Conservation (phyloP, 1,284 basidiomycete species). For the Melampsora medusae region DNA sequence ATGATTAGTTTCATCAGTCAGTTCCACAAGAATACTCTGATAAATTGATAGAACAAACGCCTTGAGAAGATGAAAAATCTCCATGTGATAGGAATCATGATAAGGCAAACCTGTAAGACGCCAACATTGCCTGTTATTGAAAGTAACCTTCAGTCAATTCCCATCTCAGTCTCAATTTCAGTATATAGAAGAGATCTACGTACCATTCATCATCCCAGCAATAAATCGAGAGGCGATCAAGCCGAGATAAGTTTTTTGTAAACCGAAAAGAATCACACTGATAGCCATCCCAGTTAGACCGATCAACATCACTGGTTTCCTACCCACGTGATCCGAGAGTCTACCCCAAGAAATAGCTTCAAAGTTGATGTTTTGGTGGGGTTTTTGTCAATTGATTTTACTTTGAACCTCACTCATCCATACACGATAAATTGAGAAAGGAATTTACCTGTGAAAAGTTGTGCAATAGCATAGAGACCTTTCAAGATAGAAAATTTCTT, state of each 20-base stretch:
- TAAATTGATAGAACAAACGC: too few species aligned
- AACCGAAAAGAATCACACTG: conserved; percentile 28
- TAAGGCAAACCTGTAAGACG: conserved; percentile 18
- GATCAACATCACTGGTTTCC: conserved; percentile 47
- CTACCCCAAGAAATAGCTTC: conserved; percentile 48
- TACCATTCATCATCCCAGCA: conserved; percentile 44
- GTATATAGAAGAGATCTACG: not conserved
- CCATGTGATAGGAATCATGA: too few species aligned
- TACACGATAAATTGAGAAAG: not conserved
- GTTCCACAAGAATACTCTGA: conserved; percentile 31
- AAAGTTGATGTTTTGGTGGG: not conserved
- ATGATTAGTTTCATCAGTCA: conserved; percentile 28
- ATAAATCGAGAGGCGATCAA: conserved; percentile 28
- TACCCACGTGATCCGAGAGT: conserved; percentile 24
- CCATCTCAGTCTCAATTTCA: too few species aligned
- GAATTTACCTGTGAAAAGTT: conserved; percentile 28
- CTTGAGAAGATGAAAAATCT: too few species aligned
- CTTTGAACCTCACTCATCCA: too few species aligned
- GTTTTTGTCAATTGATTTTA: too few species aligned
- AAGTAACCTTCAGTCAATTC: too few species aligned
- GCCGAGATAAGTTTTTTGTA: conserved; percentile 35
- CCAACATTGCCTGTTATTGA: conserved; percentile 22
- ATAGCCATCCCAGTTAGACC: conserved; percentile 46
- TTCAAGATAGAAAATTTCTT: not conserved
- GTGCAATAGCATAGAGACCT: conserved; percentile 42